A percentile compares a stretch with the other conserved stretches of the same genome.
Evolutionary conservation across 1,139 yeast species (phyloP).

Genomic region (Taphrina confusa): DNA sequence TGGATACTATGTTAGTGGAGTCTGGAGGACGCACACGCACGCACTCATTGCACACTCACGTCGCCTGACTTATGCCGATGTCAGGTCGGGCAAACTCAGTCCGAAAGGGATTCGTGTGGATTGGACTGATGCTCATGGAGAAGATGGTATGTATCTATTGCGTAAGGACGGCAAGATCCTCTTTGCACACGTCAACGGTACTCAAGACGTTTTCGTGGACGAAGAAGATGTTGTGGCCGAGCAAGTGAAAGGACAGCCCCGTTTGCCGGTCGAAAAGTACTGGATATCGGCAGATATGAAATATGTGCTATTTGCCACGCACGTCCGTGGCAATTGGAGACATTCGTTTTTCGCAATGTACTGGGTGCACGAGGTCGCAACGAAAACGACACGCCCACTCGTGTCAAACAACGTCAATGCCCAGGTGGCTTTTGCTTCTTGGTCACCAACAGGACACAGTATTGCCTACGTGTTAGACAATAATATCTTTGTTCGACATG

Average conservation of each 20-base stretch:
- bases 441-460: constrained; percentile 71
- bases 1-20: constrained; percentile 9
- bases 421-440: constrained; percentile 51
- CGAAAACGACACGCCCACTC: constrained; percentile 44
- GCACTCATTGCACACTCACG: constrained; percentile 24
- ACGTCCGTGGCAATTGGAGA: constrained; percentile 64
- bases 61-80: constrained; percentile 8
- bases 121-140: constrained; percentile 33
- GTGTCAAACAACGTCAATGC: constrained; percentile 21
- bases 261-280: constrained; percentile 13
- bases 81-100: constrained; percentile 3
- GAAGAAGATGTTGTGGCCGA: constrained; percentile 14
- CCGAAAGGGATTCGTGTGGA: constrained; percentile 16
- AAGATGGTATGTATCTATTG: constrained; percentile 28
- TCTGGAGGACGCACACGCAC: constrained; percentile 11
- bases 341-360: constrained; percentile 69
- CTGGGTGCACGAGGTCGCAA: constrained; percentile 59
- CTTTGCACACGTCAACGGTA: constrained; percentile 27
- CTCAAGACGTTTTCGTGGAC: constrained; percentile 14
- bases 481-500: constrained; percentile 59
- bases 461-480: constrained; percentile 68
- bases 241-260: constrained; percentile 2
- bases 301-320: constrained; percentile 46
- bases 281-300: constrained; percentile 37
- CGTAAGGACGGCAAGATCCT: not conserved